phyloP scores from a whole-genome alignment of 2,329 filamentous ascomycete genomes.

The Clonostachys chloroleuca region DNA sequence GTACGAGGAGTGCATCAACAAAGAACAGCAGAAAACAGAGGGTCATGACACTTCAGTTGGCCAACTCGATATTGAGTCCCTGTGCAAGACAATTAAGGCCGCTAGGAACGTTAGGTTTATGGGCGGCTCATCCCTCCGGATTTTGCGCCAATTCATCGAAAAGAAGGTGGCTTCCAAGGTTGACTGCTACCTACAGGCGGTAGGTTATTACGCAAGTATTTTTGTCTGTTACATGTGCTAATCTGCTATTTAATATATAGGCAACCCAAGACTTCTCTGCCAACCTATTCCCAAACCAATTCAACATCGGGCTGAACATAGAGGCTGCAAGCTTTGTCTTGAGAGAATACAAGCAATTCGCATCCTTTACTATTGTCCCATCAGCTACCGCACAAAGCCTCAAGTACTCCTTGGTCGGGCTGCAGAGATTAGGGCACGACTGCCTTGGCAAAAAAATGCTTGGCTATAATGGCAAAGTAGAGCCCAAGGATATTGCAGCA shows the following conservation, averaged over 20 bases:
- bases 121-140: neutral
- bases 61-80: neutral
- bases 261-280: neutral
- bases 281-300: neutral
- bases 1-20: slow-evolving; percentile 8
- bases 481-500: slow-evolving; percentile 10
- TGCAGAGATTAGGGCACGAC: slow-evolving; percentile 6
- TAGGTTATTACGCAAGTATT: neutral
- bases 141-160: neutral
- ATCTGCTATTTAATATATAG: neutral
- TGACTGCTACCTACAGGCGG: neutral
- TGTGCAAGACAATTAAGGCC: neutral
- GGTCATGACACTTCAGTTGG: neutral
- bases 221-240: too few relatives aligned
- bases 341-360: neutral
- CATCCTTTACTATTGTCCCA: slow-evolving; percentile 5
- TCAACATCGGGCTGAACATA: neutral
- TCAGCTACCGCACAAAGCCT: slow-evolving; percentile 14
- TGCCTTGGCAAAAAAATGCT: slow-evolving; percentile 10
- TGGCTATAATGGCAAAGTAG: slow-evolving; percentile 14
- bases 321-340: neutral
- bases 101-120: neutral
- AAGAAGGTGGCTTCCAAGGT: neutral
- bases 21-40: neutral
- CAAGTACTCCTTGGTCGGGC: slow-evolving; percentile 9